Percentiles rank a stretch among this genome's conserved stretches.
Evolutionary conservation across 2,329 filamentous ascomycete genomes (phyloP).

Genomic region (Aspergillus alliaceus): DNA sequence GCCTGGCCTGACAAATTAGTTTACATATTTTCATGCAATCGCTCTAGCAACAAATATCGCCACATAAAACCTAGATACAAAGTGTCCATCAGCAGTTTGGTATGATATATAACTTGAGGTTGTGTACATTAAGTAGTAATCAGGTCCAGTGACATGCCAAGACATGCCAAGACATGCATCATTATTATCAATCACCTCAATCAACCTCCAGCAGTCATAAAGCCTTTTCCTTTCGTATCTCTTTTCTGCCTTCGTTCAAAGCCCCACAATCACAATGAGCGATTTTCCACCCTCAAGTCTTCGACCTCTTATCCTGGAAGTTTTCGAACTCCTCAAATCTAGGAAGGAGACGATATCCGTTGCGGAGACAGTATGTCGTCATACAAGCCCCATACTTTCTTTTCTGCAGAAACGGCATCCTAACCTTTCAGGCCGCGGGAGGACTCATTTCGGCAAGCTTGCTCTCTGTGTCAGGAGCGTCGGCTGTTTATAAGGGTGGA

Average conservation of each 20-base stretch:
- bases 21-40: background rate
- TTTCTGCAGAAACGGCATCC: background rate
- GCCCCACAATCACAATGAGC: slow-evolving; percentile 15
- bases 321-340: slow-evolving; percentile 55
- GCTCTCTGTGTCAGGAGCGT: slow-evolving; percentile 60
- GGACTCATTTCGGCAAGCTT: slow-evolving; percentile 62
- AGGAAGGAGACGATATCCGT: slow-evolving; percentile 60
- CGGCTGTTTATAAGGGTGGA: slow-evolving; percentile 60
- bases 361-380: slow-evolving; percentile 55
- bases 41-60: too few species aligned
- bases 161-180: background rate
- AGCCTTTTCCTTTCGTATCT: background rate
- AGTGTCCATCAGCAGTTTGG: background rate
- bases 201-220: background rate
- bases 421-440: slow-evolving; percentile 53
- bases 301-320: slow-evolving; percentile 47
- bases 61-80: background rate
- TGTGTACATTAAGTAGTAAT: background rate
- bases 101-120: background rate
- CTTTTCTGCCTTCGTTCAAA: too few species aligned
- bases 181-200: background rate
- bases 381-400: background rate
- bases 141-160: background rate
- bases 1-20: slow-evolving; percentile 21
- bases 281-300: slow-evolving; percentile 39